Evolutionary conservation across 805 yeast genomes (phyloP), one percentile per base, ranked within the genome.

Genomic region (Zygotorulaspora danielsina): DNA sequence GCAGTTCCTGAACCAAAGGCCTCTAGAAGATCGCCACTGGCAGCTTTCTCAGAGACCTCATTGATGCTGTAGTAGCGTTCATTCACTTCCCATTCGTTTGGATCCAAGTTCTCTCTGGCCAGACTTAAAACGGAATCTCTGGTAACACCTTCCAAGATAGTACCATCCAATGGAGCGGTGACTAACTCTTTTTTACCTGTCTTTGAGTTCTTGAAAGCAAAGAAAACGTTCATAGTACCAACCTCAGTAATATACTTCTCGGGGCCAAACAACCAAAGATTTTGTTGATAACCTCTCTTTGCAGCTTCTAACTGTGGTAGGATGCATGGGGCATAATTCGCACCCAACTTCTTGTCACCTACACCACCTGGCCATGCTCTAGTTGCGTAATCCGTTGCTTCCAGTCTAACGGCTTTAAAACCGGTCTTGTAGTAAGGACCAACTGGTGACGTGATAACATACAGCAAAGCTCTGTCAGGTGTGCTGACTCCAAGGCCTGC

Each of bases 281-380:
- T 90, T 69, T 93, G 97, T 64, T 86, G 95, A 72, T 79, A 89
- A 31, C 98, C 98, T 66, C 89, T 79, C 17, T 72, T 58, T 40
- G 96, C 95, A 36, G 97, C 96, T 68, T 85, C 82, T 54, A 76
- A 71, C 69, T 87, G 96, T 21, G 97, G 97, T 61, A 76, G 73
- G 57, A 89, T 79, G 64, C 96, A 85, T 47, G 97, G 97, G 32
- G 97, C 98, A 61, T 90, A 90, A 73, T 90, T 90, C 46, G 96
- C 97, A 66, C 98, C 98, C 57, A 90, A 78, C 69, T 90, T 90
- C 66, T 78, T 82, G 77, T 90, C 84, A 67, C 98, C 98, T 54
- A 80, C 88, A 65, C 97, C 98, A 58, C 96, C 96, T 61, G 97
- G 97, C 97, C 97, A 90, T 20, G 98, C 97, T 71, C 98, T 84